Conservation (phyloP, 2,329 filamentous ascomycete genomes). For the Fusarium sp. region DNA sequence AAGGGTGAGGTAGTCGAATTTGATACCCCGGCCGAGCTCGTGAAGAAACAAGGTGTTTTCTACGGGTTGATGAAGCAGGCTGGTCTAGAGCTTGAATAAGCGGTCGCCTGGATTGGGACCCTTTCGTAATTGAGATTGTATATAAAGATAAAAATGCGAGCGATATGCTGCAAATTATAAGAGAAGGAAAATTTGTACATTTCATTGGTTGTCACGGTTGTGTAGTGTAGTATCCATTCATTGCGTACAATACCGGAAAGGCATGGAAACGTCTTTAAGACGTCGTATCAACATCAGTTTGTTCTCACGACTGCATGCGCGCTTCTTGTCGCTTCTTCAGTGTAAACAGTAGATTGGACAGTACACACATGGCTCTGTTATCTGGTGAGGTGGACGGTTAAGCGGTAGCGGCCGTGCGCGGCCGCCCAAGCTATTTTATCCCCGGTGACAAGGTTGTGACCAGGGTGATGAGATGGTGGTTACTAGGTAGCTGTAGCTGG, state of each 20-base stretch:
- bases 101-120: background rate
- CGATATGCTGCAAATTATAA: slow-evolving; percentile 11
- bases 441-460: slow-evolving; percentile 35
- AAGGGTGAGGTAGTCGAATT: slow-evolving; percentile 93
- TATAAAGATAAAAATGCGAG: slow-evolving; percentile 14
- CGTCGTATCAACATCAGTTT: background rate
- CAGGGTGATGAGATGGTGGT: slow-evolving; percentile 28
- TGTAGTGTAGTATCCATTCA: slow-evolving; percentile 1
- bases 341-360: background rate
- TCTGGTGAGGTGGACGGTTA: slow-evolving; percentile 18
- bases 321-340: background rate
- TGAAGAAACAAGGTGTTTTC: slow-evolving; percentile 83
- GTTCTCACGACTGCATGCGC: background rate
- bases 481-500: slow-evolving; percentile 19
- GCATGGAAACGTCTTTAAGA: slow-evolving; percentile 5
- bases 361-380: background rate
- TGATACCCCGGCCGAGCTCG: slow-evolving; percentile 84
- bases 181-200: slow-evolving; percentile 23
- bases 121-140: slow-evolving; percentile 28
- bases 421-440: slow-evolving; percentile 31
- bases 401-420: slow-evolving; percentile 29
- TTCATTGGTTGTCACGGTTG: background rate
- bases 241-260: slow-evolving; percentile 20
- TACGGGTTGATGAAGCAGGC: slow-evolving; percentile 94
- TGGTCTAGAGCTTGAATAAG: slow-evolving; percentile 72